Evolutionary conservation across 1,284 basidiomycete species (phyloP).

Genomic region (Veloporphyrellus conicus): DNA sequence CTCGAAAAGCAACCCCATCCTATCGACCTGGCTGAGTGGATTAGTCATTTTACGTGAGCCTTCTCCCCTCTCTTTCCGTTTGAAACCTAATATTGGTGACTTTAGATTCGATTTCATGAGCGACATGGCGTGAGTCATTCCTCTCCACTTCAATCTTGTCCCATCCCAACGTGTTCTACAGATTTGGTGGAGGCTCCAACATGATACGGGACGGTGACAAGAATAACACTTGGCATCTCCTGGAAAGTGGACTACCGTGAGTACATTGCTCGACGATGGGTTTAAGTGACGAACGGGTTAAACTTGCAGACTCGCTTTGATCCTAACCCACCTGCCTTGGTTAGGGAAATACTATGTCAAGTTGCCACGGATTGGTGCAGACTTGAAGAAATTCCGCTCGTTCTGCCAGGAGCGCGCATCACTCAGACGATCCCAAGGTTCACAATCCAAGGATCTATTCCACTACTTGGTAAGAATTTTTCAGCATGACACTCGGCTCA

Average conservation of each 20-base stretch:
- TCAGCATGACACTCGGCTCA: neutral
- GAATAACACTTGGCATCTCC: constrained; percentile 35
- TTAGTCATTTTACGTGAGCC: constrained; percentile 52
- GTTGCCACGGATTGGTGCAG: constrained; percentile 31
- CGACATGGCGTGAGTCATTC: constrained; percentile 50
- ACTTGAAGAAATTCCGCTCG: constrained; percentile 32
- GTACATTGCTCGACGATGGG: constrained; percentile 11
- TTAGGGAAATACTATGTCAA: constrained; percentile 30
- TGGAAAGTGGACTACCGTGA: constrained; percentile 39
- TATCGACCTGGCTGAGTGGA: constrained; percentile 43
- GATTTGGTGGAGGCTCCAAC: constrained; percentile 48
- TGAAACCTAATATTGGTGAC: constrained; percentile 10
- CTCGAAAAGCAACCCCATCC: constrained; percentile 35
- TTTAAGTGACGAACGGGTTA: constrained; percentile 2
- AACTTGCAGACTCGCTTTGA: constrained; percentile 31
- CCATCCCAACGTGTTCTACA: constrained; percentile 20
- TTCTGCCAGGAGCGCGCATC: constrained; percentile 35
- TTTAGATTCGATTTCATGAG: constrained; percentile 60
- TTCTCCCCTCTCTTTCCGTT: constrained; percentile 12
- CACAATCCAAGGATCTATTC: constrained; percentile 46
- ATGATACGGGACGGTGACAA: constrained; percentile 42
- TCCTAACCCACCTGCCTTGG: constrained; percentile 45
- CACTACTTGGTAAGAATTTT: constrained; percentile 21
- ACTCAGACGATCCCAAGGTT: constrained; percentile 34
- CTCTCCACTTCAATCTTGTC: neutral